Conservation (phyloP, 2,329 filamentous ascomycete species). For the Claviceps capensis region DNA sequence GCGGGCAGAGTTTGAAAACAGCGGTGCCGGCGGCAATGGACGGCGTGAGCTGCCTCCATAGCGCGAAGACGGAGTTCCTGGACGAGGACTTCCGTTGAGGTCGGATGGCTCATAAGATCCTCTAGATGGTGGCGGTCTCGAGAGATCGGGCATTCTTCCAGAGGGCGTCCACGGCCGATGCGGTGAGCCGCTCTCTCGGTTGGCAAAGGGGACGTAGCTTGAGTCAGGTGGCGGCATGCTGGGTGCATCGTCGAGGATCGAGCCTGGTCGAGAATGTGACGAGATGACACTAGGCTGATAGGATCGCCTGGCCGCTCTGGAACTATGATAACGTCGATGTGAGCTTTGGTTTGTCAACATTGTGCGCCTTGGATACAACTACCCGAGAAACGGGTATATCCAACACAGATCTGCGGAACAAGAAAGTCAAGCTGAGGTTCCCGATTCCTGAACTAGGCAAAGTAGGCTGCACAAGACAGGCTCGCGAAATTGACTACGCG, state of each 20-base stretch:
- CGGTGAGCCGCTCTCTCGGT: constrained; percentile 31
- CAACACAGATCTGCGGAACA: background rate
- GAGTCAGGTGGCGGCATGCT: constrained; percentile 50
- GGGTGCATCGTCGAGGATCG: constrained; percentile 41
- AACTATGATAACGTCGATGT: constrained; percentile 29
- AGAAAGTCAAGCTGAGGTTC: background rate
- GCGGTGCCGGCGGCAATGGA: constrained; percentile 74
- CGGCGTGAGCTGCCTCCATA: constrained; percentile 81
- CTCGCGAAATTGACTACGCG: background rate
- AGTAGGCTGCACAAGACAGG: background rate
- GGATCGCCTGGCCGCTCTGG: constrained; percentile 24
- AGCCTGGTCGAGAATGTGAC: constrained; percentile 29
- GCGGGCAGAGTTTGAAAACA: constrained; percentile 51
- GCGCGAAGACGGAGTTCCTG: constrained; percentile 77
- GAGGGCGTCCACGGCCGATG: constrained; percentile 47
- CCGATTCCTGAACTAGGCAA: background rate
- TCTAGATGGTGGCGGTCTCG: constrained; percentile 55
- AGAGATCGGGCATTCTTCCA: constrained; percentile 43
- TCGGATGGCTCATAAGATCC: constrained; percentile 75
- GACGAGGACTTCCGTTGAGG: constrained; percentile 76
- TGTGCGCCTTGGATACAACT: constrained; percentile 11
- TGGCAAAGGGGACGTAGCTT: constrained; percentile 45
- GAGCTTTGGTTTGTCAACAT: constrained; percentile 16
- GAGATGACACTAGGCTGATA: constrained; percentile 42
- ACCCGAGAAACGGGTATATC: constrained; percentile 16